phyloP scores from a whole-genome alignment of 164 flowering plant genomes.

The Umbellularia californica region DNA sequence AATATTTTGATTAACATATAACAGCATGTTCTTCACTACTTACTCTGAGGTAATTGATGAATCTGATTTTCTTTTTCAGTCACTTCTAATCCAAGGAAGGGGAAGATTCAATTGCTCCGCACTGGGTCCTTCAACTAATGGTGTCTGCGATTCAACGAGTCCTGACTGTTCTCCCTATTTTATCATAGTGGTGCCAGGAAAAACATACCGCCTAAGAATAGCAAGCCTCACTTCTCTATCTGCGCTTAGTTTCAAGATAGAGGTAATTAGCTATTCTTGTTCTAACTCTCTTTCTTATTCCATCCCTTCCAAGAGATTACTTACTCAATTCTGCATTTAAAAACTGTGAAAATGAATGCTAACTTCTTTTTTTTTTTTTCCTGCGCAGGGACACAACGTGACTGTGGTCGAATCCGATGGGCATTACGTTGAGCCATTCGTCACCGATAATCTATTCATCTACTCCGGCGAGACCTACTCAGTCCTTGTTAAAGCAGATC shows the following conservation, averaged over 20 bases:
- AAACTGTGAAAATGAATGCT: neutral
- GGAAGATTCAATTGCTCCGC: slow-evolving; percentile 68
- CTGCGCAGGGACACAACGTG: slow-evolving; percentile 73
- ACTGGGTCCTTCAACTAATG: slow-evolving; percentile 8
- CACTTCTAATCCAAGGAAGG: slow-evolving; percentile 79
- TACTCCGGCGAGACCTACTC: slow-evolving; percentile 92
- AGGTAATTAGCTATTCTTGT: slow-evolving; percentile 34
- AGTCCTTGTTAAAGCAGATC: slow-evolving; percentile 61
- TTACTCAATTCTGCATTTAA: too few species aligned
- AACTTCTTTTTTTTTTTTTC: neutral
- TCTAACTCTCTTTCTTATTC: too few species aligned
- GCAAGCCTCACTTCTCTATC: slow-evolving; percentile 68
- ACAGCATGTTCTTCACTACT: too few species aligned
- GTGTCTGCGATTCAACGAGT: slow-evolving; percentile 46
- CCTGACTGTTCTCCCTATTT: slow-evolving; percentile 62
- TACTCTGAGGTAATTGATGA: neutral
- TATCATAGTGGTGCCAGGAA: slow-evolving; percentile 64
- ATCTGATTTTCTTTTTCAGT: slow-evolving; percentile 30
- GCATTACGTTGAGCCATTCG: slow-evolving; percentile 72
- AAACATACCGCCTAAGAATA: slow-evolving; percentile 67
- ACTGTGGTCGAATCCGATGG: slow-evolving; percentile 93
- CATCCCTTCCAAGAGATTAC: too few species aligned
- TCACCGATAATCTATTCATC: slow-evolving; percentile 51
- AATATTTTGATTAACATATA: too few species aligned
- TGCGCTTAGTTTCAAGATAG: slow-evolving; percentile 72